phyloP scores from a whole-genome alignment of 169 alveolate species.

The Amoebophrya sp. region DNA sequence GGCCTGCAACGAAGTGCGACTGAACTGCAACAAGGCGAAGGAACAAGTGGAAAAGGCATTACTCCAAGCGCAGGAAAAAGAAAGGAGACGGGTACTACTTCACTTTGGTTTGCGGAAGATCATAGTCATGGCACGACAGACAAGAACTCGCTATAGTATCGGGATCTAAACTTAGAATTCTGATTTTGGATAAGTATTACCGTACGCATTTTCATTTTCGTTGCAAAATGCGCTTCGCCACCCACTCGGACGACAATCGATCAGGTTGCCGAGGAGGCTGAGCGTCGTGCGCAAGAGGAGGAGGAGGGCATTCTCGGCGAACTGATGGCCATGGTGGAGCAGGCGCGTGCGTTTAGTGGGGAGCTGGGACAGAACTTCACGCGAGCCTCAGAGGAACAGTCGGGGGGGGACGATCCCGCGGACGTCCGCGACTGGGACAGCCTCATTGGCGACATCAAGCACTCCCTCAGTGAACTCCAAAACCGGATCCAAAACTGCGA shows the following conservation, averaged over 20 bases:
- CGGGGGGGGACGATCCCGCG: neutral
- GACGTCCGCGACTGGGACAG: neutral
- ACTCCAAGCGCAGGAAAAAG: neutral
- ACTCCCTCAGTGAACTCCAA: neutral
- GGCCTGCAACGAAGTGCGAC: neutral
- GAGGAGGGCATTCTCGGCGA: neutral
- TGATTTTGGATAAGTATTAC: neutral
- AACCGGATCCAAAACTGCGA: neutral
- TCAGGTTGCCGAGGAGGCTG: too few species aligned
- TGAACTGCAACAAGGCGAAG: neutral
- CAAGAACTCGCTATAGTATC: too few species aligned
- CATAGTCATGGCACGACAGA: too few species aligned
- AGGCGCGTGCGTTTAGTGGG: neutral
- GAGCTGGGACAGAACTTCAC: neutral
- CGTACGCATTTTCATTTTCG: neutral
- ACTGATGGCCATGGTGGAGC: neutral
- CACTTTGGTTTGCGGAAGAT: too few species aligned
- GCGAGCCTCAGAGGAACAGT: neutral
- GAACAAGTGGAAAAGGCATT: neutral
- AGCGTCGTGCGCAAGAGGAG: neutral
- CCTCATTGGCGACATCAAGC: neutral
- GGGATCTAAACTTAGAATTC: too few species aligned
- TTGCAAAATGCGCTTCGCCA: neutral
- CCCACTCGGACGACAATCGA: neutral
- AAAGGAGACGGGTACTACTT: neutral